Percentiles rank a stretch among this genome's conserved stretches.
These are phyloP conservation scores for Scolecobasidium constrictum DNA, from an alignment of 2,329 filamentous ascomycete species.

Conservation along the genomic window DNA sequence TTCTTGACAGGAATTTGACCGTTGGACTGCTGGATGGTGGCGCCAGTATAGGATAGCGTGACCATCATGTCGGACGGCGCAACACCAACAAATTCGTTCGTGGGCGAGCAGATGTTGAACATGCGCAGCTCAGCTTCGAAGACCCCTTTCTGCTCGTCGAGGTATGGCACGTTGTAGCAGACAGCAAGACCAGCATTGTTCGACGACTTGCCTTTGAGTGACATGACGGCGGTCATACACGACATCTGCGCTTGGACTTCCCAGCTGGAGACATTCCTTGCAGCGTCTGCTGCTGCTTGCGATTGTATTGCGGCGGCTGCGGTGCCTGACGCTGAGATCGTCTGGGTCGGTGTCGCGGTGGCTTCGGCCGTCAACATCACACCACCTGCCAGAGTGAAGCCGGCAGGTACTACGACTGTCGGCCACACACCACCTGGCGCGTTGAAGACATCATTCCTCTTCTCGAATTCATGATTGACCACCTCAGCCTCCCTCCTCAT, in stretches of 20 bases:
- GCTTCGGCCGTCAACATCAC: constrained; percentile 6
- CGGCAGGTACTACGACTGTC: constrained; percentile 8
- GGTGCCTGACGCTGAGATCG: background rate
- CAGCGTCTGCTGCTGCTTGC: background rate
- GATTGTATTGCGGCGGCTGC: constrained; percentile 8
- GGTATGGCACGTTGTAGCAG: constrained; percentile 70
- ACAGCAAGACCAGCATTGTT: constrained; percentile 70
- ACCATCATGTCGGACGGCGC: constrained; percentile 27
- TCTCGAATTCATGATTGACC: background rate
- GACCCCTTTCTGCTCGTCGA: constrained; percentile 55
- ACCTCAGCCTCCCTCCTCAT: background rate
- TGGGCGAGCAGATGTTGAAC: constrained; percentile 55
- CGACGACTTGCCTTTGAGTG: constrained; percentile 44
- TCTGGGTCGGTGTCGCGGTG: background rate
- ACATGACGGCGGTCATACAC: constrained; percentile 46
- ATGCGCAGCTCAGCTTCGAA: constrained; percentile 71
- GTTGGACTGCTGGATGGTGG: constrained; percentile 29
- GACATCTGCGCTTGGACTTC: constrained; percentile 33
- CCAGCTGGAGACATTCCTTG: constrained; percentile 16
- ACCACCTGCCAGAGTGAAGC: constrained; percentile 9
- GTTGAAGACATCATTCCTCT: constrained; percentile 9
- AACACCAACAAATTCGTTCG: constrained; percentile 33
- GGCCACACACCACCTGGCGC: constrained; percentile 9
- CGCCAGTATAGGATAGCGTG: constrained; percentile 29
- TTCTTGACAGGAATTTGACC: constrained; percentile 19